Evolutionary conservation across 257 asterid species (phyloP), one percentile per base, ranked within the genome.

Genomic region (Coffea canephora): DNA sequence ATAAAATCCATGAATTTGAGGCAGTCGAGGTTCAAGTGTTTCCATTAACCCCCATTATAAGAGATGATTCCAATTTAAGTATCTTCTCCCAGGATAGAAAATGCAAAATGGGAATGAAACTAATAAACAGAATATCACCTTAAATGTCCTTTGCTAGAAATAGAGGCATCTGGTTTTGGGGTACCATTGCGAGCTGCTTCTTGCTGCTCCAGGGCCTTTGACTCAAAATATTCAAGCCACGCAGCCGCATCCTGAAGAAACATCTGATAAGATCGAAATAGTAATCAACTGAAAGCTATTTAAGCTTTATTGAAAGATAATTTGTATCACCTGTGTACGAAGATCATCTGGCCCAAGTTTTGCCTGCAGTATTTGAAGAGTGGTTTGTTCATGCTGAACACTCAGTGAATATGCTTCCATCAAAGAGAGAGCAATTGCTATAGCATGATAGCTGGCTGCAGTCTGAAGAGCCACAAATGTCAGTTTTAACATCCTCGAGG

Each of bases 131-230:
- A 18, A 14, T 9, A 71, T 76, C 71, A 92, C 97, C 97, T 92
- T 73, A 92, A 81, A 85, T 92, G 97, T 73, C 97, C 97, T 85
- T 92, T 91, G 90, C 97, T 92, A 73, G 97, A 88, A 74, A 92
- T 92, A 78, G 97, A 92, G 67, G 97, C 97, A 80, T 92, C 97
- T 15, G 93, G 96, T 79, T 91, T 92, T 25, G 96, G 96, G 39
- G 96, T 89, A 77, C 97, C 96, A 77, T 91, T 91, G 43, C 94
- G 93, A 13, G 94, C 93, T 65, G 97, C 94, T 89, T 91, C 97
- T 85, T 92, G 97, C 86, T 92, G 97, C 87, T 92, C 97, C 85
- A 91, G 84, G 70, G 97, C 96, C 84, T 91, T 92, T 66, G 97
- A 92, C 84, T 92, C 97, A 8, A 92, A 92, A 82, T 92, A 92